Percentiles rank a stretch among this genome's conserved stretches.
phyloP scores from a whole-genome alignment of 345 rosid species.

The Abelmoschus esculentus region DNA sequence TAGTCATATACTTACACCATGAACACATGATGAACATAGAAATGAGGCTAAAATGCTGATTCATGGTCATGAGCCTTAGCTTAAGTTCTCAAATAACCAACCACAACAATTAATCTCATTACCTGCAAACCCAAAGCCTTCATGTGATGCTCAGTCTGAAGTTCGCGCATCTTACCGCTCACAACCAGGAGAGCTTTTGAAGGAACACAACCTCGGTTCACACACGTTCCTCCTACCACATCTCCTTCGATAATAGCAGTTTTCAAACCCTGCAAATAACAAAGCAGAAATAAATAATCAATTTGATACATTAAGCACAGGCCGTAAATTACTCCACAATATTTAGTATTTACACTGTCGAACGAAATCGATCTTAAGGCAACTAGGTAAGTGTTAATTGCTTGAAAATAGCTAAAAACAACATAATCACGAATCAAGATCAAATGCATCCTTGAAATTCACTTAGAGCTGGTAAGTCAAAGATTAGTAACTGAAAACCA shows the following conservation, averaged over 20 bases:
- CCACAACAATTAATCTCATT: slow-evolving; percentile 5
- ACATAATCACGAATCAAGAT: neutral
- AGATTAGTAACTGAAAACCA: neutral
- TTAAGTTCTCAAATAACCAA: neutral
- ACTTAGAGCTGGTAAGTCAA: neutral
- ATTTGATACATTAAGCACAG: neutral
- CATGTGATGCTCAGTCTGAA: slow-evolving; percentile 91
- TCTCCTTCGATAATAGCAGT: slow-evolving; percentile 95
- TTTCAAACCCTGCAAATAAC: slow-evolving; percentile 61
- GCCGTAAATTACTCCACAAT: neutral
- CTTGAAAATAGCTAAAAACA: neutral
- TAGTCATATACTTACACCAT: neutral
- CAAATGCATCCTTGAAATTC: neutral
- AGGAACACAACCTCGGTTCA: slow-evolving; percentile 98
- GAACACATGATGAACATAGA: neutral
- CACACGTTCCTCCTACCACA: slow-evolving; percentile 97
- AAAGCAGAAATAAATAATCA: neutral
- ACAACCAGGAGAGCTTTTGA: slow-evolving; percentile 97
- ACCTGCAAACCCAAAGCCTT: slow-evolving; percentile 97
- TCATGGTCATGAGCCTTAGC: neutral
- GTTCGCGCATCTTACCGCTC: slow-evolving; percentile 93
- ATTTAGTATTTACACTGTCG: neutral
- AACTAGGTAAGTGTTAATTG: neutral
- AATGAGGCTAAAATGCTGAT: neutral
- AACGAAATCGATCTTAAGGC: neutral